phyloP scores from a whole-genome alignment of 2,329 filamentous ascomycete genomes.

The Penicillium hesseltinei region DNA sequence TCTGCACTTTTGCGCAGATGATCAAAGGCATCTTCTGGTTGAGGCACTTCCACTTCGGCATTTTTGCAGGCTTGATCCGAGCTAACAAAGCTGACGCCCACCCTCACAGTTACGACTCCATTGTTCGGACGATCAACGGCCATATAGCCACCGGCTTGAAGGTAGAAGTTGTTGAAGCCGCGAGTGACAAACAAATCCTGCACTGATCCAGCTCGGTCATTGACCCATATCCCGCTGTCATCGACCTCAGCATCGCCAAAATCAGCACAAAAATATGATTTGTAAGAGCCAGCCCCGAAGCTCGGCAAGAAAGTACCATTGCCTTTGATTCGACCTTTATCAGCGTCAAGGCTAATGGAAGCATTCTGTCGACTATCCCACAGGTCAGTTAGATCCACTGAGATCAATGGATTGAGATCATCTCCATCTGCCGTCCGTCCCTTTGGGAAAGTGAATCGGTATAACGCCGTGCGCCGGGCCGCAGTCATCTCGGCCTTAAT shows the following conservation, averaged over 20 bases:
- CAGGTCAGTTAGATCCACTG: constrained; percentile 63
- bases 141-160: constrained; percentile 62
- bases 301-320: constrained; percentile 59
- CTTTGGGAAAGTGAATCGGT: constrained; percentile 62
- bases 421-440: constrained; percentile 18
- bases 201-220: constrained; percentile 56
- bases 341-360: constrained; percentile 52
- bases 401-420: constrained; percentile 54
- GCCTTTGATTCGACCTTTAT: constrained; percentile 59
- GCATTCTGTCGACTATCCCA: constrained; percentile 60
- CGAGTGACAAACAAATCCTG: constrained; percentile 55
- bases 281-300: constrained; percentile 61
- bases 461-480: constrained; percentile 59
- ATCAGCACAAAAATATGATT: constrained; percentile 63
- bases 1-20: constrained; percentile 45
- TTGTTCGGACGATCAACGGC: constrained; percentile 53
- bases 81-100: constrained; percentile 67
- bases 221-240: constrained; percentile 60
- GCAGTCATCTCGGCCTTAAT: constrained; percentile 64
- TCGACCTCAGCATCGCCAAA: constrained; percentile 56
- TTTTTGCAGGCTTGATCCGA: constrained; percentile 62
- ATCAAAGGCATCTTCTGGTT: constrained; percentile 48
- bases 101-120: constrained; percentile 57
- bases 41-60: constrained; percentile 63
- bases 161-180: constrained; percentile 52